Base-by-base conservation (phyloP, 352 stramenopile genomes). In the Phytophthora cactorum region DNA sequence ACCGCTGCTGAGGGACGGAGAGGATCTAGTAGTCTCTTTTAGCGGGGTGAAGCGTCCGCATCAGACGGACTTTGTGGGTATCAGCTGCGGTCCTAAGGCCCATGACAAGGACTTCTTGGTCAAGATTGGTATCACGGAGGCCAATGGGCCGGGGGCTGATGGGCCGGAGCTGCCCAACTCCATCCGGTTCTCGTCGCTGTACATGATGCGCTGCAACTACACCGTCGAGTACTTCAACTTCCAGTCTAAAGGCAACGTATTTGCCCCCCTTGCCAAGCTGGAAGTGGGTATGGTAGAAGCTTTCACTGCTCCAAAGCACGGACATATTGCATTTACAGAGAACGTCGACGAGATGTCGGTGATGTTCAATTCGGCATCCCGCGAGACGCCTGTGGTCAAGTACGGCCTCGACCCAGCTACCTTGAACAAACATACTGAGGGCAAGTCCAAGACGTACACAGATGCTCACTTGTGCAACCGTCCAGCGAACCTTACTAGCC, bases 171-270 rank as follows among this genome's bases (percentile, higher is more conserved):
- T 66, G 34, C 47, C 60, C 6, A 75, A 74, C 41, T 84, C 79
- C 5, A 77, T 90, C 36, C 82, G 83, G 29, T 91, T 93, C 61
- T 74, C 77, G 36, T 77, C 73, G 52, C 73, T 93, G n/a, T 84
- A 81, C 51, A 91, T 93, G 85, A 86, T 93, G 77, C 81, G 82
- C 27, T 91, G 85, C 75, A 82, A 85, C 52, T 93, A 91, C 61
- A 75, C 61, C 6, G 78, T 86, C 41, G 59, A 78, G 52, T 93
- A 91, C 58, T 83, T 86, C 49, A 82, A 88, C 59, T 90, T 82
- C 52, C 64, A 79, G 55, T 46, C 79, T 25, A 72, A 74, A 63
- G 62, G 60, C 45, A 82, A 76, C 54, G 64, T 78, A 49, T 88
- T 78, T 44, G 53, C 45, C 7, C 60, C 52, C 7, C 46, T 91